These are phyloP conservation scores for Rubia peregrina DNA, from an alignment of 305 asterid genomes.

Conservation along the genomic window DNA sequence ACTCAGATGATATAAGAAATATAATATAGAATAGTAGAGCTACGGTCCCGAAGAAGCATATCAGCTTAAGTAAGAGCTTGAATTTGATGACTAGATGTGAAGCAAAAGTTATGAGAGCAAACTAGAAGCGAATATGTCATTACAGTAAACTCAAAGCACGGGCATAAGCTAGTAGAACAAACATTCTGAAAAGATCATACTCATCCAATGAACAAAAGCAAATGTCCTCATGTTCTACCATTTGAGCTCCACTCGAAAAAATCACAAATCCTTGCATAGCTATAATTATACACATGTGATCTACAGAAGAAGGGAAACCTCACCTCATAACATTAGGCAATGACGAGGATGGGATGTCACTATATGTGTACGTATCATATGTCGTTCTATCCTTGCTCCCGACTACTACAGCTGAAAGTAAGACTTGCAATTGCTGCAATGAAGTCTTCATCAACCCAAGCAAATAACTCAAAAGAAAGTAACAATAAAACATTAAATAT, in stretches of 20 bases:
- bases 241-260: neutral
- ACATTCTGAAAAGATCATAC: neutral
- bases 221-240: neutral
- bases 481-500: constrained; percentile 15
- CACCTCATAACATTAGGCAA: constrained; percentile 75
- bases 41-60: neutral
- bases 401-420: constrained; percentile 65
- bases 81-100: neutral
- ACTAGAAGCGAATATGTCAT: neutral
- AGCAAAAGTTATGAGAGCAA: neutral
- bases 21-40: neutral
- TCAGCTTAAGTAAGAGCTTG: neutral
- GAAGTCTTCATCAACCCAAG: constrained; percentile 39
- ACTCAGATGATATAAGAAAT: neutral
- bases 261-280: neutral
- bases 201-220: neutral
- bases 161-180: neutral
- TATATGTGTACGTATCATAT: constrained; percentile 71
- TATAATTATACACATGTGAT: neutral
- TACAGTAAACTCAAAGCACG: constrained; percentile 1
- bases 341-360: constrained; percentile 59
- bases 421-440: constrained; percentile 69
- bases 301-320: constrained; percentile 13
- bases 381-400: constrained; percentile 74
- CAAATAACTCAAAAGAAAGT: constrained; percentile 16